Evolutionary conservation across 768 basidiomycete species (phyloP).

Genomic region (Pulveroboletus ravenelii): DNA sequence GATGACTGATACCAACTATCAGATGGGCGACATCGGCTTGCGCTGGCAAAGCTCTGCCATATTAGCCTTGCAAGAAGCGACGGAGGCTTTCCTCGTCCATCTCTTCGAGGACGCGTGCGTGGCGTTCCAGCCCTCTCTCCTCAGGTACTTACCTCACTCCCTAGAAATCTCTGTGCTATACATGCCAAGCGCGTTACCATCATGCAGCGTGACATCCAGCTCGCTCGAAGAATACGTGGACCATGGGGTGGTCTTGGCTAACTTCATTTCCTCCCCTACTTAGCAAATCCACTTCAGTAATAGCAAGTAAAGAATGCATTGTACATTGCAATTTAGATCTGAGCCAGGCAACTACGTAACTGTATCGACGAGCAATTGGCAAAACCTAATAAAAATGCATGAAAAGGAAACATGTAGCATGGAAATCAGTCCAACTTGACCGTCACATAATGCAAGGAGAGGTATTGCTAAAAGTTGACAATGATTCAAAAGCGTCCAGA

Average conservation of each 20-base stretch:
- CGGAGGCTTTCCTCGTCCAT: conserved; percentile 92
- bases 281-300: not conserved
- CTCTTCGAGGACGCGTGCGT: conserved; percentile 98
- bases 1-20: conserved; percentile 69
- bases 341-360: conserved; percentile 2
- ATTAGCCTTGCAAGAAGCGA: conserved; percentile 92
- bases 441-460: conserved; percentile 11
- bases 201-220: conserved; percentile 96
- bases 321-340: conserved; percentile 28
- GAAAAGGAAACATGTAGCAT: conserved; percentile 8
- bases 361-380: conserved; percentile 10
- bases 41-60: conserved; percentile 97
- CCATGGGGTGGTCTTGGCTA: conserved; percentile 74
- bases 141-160: conserved; percentile 3
- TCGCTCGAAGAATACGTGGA: conserved; percentile 92
- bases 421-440: conserved; percentile 14
- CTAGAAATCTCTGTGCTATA: conserved; percentile 91
- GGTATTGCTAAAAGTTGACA: conserved; percentile 7
- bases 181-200: conserved; percentile 98
- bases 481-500: conserved; percentile 19
- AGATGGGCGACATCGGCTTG: conserved; percentile 53
- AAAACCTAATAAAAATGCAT: conserved; percentile 10
- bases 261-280: conserved; percentile 6
- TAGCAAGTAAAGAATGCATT: conserved; percentile 14
- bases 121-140: not conserved